Percentiles rank a stretch among this genome's conserved stretches.
phyloP scores from a whole-genome alignment of 1,284 basidiomycete genomes.

The Ustilago trichophora region DNA sequence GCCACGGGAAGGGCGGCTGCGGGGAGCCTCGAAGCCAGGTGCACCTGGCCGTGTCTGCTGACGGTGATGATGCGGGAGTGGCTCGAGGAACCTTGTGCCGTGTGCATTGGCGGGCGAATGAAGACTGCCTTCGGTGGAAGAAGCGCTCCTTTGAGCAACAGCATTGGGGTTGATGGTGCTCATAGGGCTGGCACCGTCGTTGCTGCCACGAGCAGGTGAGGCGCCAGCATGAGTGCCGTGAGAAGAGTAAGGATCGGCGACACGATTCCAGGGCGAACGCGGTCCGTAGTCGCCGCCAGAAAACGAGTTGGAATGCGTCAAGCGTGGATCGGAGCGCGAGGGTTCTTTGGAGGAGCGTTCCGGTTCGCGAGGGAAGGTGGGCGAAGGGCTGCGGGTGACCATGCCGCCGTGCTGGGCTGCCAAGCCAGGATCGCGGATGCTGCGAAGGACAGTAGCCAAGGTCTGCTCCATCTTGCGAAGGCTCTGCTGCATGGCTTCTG shows the following conservation, averaged over 20 bases:
- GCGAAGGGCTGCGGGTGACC: conserved; percentile 48
- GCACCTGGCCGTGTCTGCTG: conserved; percentile 16
- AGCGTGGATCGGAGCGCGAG: conserved; percentile 19
- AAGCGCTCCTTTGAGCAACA: conserved; percentile 37
- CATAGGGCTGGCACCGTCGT: conserved; percentile 34
- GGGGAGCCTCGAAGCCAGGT: conserved; percentile 16
- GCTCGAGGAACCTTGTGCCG: conserved; percentile 46
- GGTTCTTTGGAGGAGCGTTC: conserved; percentile 19
- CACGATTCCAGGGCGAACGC: conserved; percentile 33
- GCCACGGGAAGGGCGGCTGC: conserved; percentile 31
- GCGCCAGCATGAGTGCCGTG: conserved; percentile 14
- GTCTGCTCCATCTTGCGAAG: conserved; percentile 65
- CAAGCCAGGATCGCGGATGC: conserved; percentile 54
- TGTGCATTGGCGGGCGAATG: conserved; percentile 33
- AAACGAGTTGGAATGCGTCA: conserved; percentile 35
- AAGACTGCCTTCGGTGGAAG: conserved; percentile 30
- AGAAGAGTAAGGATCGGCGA: conserved; percentile 19
- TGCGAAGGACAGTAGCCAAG: conserved; percentile 58
- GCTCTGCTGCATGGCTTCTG: conserved; percentile 61
- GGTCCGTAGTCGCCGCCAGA: conserved; percentile 16
- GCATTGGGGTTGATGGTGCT: conserved; percentile 47
- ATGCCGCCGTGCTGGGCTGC: conserved; percentile 49
- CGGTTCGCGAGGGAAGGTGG: conserved; percentile 9
- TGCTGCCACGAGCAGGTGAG: conserved; percentile 32
- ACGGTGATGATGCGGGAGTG: conserved; percentile 40